Base-by-base conservation (phyloP, 352 stramenopile species). In the Phytophthora parvispora region DNA sequence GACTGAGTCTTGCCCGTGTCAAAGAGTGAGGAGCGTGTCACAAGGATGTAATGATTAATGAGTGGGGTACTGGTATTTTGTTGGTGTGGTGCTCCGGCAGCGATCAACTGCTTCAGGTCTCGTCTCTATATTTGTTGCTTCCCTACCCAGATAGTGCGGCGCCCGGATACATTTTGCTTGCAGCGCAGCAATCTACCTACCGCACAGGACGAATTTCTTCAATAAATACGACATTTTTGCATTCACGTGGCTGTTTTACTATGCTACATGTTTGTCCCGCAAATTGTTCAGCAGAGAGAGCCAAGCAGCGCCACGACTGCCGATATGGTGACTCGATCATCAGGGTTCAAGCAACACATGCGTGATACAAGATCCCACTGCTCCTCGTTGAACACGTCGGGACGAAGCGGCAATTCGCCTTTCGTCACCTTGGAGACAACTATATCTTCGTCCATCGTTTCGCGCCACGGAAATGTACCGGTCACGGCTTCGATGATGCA, bases 401-500 rank as follows among this genome's bases (percentile, higher is more conserved):
- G 60, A 0, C 61, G 55, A 50, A 59, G 29, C 20, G 60, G 71
- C 22, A 78, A 53, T 48, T 64, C 63, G 45, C 71, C 71, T 51
- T 40, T 53, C 0, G 43, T 69, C 43, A 75, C 71, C 45, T 69
- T 40, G 22, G 56, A 69, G 16, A 73, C 36, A 1, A 73, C 53
- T 18, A 69, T 10, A n/a, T 69, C 56, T 68, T 76, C 64, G 40
- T 76, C 63, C 57, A 72, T 58, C 0, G 45, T 64, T 51, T 72
- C 63, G 31, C 68, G 27, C 71, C 71, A 75, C 31, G 71, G 71
- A 28, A 75, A 78, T 50, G 42, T 68, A 3, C 71, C 71, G 2
- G 48, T 81, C 25, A 79, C 65, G 2, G 68, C 72, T 51, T 83
- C 72, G 22, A 80, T 50, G 40, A 80, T 75, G 25, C 72, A 79